Evolutionary conservation across 2,329 filamentous ascomycete species (phyloP).

Genomic region (Aspergillus awamori): DNA sequence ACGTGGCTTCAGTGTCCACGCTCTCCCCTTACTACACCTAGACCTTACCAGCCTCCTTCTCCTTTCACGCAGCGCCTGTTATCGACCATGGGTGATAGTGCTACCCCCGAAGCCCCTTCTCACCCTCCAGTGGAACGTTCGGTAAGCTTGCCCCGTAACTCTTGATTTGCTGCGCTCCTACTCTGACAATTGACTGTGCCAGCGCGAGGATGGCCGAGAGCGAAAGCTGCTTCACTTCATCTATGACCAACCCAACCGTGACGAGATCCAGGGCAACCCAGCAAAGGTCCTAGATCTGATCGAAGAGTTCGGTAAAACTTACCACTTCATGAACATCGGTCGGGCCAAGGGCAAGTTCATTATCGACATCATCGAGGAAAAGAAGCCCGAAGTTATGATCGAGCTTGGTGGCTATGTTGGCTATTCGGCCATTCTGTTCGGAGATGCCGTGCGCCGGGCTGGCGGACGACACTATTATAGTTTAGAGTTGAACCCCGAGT

Average conservation of each 20-base stretch:
- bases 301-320: conserved; percentile 68
- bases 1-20: neutral
- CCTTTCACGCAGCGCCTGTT: neutral
- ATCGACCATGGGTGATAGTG: conserved; percentile 2
- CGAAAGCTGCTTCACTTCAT: conserved; percentile 72
- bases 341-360: conserved; percentile 74
- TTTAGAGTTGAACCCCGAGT: conserved; percentile 73
- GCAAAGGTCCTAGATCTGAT: conserved; percentile 67
- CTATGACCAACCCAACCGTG: conserved; percentile 62
- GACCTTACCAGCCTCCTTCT: neutral
- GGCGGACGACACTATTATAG: conserved; percentile 70
- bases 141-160: neutral
- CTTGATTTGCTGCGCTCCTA: neutral
- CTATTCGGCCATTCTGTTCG: conserved; percentile 79
- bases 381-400: conserved; percentile 70
- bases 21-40: neutral
- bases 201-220: conserved; percentile 69
- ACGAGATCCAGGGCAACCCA: conserved; percentile 66
- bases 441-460: conserved; percentile 62
- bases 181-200: neutral
- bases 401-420: conserved; percentile 82
- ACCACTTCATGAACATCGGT: conserved; percentile 80
- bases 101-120: conserved; percentile 2
- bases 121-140: neutral
- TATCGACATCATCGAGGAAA: conserved; percentile 65